A percentile compares a stretch with the other conserved stretches of the same genome.
Conservation (phyloP, 2,329 filamentous ascomycete genomes). For the Colletotrichum cereale region DNA sequence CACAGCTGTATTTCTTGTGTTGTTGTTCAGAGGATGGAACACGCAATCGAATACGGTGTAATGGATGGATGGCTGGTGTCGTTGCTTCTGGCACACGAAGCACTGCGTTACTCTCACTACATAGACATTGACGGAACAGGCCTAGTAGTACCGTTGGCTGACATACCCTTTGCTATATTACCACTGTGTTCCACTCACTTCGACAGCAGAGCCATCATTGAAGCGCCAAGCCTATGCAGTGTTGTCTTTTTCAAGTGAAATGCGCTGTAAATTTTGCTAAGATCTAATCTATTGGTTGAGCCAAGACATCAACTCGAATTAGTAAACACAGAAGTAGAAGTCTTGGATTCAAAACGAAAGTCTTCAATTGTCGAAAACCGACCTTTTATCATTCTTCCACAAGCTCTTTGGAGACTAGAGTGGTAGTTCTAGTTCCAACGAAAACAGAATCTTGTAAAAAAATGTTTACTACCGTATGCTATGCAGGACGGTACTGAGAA, state of each 20-base stretch:
- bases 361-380: background rate
- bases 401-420: too few relatives aligned
- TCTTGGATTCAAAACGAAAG: background rate
- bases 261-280: background rate
- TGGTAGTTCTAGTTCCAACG: too few relatives aligned
- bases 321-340: background rate
- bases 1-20: conserved; percentile 6
- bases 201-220: background rate
- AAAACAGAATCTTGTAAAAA: too few relatives aligned
- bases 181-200: background rate
- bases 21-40: conserved; percentile 10
- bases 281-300: background rate
- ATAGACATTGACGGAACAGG: background rate
- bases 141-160: background rate
- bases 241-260: too few relatives aligned
- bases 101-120: conserved; percentile 8
- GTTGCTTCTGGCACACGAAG: conserved; percentile 18
- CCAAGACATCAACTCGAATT: background rate
- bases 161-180: background rate
- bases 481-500: too few relatives aligned
- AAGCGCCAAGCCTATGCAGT: background rate
- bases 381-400: too few relatives aligned
- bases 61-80: conserved; percentile 11
- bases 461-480: too few relatives aligned
- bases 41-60: conserved; percentile 14